Percentiles rank a stretch among this genome's conserved stretches.
phyloP scores from a whole-genome alignment of 1,284 basidiomycete species.

The Cutaneotrichosporon cavernicola region DNA sequence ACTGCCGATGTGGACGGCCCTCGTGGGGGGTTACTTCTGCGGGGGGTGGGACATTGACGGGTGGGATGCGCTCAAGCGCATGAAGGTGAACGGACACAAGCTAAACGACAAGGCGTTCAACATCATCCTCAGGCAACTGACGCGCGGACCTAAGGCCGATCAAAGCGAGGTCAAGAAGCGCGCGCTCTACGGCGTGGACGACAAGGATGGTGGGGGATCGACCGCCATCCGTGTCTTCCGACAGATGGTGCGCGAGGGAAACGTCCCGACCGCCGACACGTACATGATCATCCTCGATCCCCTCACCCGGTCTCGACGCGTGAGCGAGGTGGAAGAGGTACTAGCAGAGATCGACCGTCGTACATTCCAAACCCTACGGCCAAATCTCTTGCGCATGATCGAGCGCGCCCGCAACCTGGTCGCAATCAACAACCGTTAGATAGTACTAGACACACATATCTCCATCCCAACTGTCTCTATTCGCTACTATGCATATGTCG shows the following conservation, averaged over 20 bases:
- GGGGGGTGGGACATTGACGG: slow-evolving; percentile 48
- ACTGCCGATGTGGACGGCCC: slow-evolving; percentile 53
- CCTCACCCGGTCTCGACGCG: slow-evolving; percentile 59
- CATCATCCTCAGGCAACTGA: slow-evolving; percentile 61
- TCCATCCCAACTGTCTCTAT: slow-evolving; percentile 1
- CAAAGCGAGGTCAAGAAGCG: not conserved
- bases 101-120: slow-evolving; percentile 69
- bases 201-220: not conserved
- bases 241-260: slow-evolving; percentile 61
- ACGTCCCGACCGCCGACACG: slow-evolving; percentile 63
- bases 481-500: slow-evolving; percentile 10
- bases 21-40: slow-evolving; percentile 49
- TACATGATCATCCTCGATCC: slow-evolving; percentile 72
- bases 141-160: slow-evolving; percentile 39
- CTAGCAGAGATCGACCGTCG: slow-evolving; percentile 61
- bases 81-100: slow-evolving; percentile 60
- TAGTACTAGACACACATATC: slow-evolving; percentile 3
- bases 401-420: slow-evolving; percentile 5
- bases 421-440: not conserved
- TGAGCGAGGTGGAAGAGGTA: slow-evolving; percentile 58
- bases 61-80: slow-evolving; percentile 60
- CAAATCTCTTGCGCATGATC: slow-evolving; percentile 54
- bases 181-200: not conserved
- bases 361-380: slow-evolving; percentile 50
- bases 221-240: slow-evolving; percentile 63